Percentiles rank a stretch among this genome's conserved stretches.
Evolutionary conservation across 2,329 filamentous ascomycete genomes (phyloP).

Genomic region (Diplodia seriata): DNA sequence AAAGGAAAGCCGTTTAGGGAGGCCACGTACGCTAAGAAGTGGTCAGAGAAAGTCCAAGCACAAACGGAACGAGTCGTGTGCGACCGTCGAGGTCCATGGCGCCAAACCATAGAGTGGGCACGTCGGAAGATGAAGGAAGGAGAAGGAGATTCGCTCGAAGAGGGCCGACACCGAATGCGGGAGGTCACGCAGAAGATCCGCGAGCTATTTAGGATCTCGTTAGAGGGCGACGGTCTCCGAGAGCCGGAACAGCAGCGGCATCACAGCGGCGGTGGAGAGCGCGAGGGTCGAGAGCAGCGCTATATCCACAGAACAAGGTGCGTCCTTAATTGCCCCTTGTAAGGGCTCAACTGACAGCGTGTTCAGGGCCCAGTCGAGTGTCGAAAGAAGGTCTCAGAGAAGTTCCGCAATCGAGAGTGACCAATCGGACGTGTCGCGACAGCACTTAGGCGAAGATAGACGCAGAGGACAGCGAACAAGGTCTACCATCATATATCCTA

Average conservation of each 20-base stretch:
- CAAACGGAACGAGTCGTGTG: not conserved
- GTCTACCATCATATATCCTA: too few species aligned
- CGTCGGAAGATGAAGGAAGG: not conserved
- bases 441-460: too few species aligned
- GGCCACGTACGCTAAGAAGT: not conserved
- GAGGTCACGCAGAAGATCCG: not conserved
- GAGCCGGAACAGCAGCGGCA: too few species aligned
- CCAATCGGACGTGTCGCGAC: too few species aligned
- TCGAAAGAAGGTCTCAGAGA: too few species aligned
- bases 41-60: not conserved
- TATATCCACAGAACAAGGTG: not conserved
- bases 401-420: not conserved
- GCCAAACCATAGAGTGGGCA: not conserved
- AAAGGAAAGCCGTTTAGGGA: not conserved
- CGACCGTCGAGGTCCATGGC: not conserved
- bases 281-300: not conserved
- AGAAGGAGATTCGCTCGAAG: not conserved
- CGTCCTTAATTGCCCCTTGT: not conserved
- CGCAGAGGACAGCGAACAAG: too few species aligned
- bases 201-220: not conserved
- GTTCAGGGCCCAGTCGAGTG: not conserved
- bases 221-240: too few species aligned
- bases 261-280: too few species aligned
- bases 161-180: not conserved
- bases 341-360: not conserved